Evolutionary conservation across 2,329 filamentous ascomycete genomes (phyloP).

Genomic region (Cytospora piceicola): DNA sequence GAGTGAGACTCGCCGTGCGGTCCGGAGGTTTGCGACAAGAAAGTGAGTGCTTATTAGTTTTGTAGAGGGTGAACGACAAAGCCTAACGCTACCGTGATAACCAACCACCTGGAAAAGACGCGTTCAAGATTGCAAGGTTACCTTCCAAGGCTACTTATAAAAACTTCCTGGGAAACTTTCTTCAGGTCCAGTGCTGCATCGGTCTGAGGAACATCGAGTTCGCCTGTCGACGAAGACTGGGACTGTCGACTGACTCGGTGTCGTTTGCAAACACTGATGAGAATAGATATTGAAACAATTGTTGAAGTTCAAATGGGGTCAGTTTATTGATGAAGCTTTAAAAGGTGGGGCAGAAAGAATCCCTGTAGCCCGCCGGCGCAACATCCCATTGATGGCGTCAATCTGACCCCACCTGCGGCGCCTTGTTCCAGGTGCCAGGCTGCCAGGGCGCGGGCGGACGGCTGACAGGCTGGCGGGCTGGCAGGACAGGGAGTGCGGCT

Average conservation of each 20-base stretch:
- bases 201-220: not conserved
- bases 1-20: constrained; percentile 12
- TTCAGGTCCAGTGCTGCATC: not conserved
- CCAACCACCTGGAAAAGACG: not conserved
- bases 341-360: not conserved
- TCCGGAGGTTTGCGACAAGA: not conserved
- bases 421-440: not conserved
- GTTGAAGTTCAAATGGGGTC: not conserved
- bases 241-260: not conserved
- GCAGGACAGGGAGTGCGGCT: not conserved
- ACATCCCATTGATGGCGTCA: constrained; percentile 5
- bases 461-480: not conserved
- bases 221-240: not conserved
- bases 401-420: constrained; percentile 9
- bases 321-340: not conserved
- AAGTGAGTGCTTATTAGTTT: not conserved
- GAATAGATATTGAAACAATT: not conserved
- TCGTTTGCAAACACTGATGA: not conserved
- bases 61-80: not conserved
- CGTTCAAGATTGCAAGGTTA: not conserved
- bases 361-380: constrained; percentile 3
- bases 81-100: not conserved
- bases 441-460: not conserved
- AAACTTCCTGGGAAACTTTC: not conserved
- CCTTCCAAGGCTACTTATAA: too few species aligned